Base-by-base conservation (phyloP, 2,329 filamentous ascomycete species). In the Hypoxylon sp. region DNA sequence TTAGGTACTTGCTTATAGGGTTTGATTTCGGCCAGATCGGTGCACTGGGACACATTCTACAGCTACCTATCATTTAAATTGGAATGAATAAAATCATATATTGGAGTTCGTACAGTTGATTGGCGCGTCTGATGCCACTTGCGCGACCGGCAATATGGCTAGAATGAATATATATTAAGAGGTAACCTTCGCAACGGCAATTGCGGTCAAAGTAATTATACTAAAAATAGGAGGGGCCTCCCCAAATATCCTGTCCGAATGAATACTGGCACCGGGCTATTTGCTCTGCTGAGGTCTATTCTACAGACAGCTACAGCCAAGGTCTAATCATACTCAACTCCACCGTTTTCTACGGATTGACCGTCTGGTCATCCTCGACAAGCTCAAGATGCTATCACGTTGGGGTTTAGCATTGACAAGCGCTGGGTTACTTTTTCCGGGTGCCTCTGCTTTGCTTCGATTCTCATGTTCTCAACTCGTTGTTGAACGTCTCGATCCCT, bases 391-490 rank as follows among this genome's bases (percentile, higher is more conserved):
- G 70, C 45, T 58, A 46, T 46, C 53, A 17, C 11, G 50, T 21
- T 61, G 48, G 67, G 55, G n/a, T 13, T 36, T 19, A 19, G 19
- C 32, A 23, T 43, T 71, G 13, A 48, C 51, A 2, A 30, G 53
- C n/a, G 17, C 60, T 11, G 23, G 46, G 25, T 10, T 36, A 19
- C 34, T 67, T 14, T 17, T 66, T 9, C 53, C 70, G 1, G 43
- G 50, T 21, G 68, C 43, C 28, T 67, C 60, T 38, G 73, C 73
- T 17, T 62, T 75, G 19, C 73, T 75, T 43, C 72, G 74, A 2
- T 75, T 75, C 64, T 75, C 74, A 32, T 75, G 73, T 43, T 75
- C 73, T 4, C 73, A 75, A 30, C 72, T 75, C 9, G 72, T 74
- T n/a, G 71, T 74, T 11, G 73, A 74, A 59, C 69, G 73, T 3